Evolutionary conservation across 129 eudicot genomes (phyloP).

Genomic region (Flaveria linearis): DNA sequence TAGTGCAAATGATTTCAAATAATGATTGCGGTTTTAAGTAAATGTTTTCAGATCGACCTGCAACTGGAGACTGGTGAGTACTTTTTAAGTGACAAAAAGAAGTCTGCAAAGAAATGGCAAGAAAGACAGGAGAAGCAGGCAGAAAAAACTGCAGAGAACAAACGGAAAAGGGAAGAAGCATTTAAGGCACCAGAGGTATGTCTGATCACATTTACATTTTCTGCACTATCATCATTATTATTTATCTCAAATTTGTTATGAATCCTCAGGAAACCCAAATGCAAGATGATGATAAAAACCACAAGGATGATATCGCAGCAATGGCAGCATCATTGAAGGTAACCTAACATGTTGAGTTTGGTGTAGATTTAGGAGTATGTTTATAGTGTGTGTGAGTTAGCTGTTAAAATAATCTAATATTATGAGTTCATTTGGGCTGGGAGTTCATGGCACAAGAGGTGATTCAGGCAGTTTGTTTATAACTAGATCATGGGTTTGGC

Average conservation of each 20-base stretch:
- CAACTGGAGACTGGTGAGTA: conserved; percentile 90
- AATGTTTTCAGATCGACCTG: conserved; percentile 57
- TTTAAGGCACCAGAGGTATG: conserved; percentile 85
- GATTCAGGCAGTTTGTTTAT: neutral
- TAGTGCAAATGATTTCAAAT: neutral
- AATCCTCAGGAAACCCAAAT: conserved; percentile 53
- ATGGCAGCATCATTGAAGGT: conserved; percentile 80
- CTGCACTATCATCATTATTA: neutral
- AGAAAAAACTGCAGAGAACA: conserved; percentile 80
- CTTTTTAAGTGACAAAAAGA: conserved; percentile 87
- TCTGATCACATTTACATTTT: neutral
- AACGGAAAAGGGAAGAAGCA: conserved; percentile 72
- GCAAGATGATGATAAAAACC: conserved; percentile 35
- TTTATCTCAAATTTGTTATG: conserved; percentile 5
- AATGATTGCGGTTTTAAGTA: neutral
- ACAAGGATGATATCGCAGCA: conserved; percentile 51
- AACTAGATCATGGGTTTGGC: neutral
- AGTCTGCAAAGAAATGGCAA: conserved; percentile 84
- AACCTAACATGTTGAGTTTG: neutral
- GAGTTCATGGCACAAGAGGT: neutral
- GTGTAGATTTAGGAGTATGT: no score
- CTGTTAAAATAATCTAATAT: no score
- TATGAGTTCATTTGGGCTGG: no score
- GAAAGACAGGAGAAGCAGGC: conserved; percentile 92
- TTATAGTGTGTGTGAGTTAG: no score